Evolutionary conservation across 768 basidiomycete genomes (phyloP).

Genomic region (Termitomyces sp.): DNA sequence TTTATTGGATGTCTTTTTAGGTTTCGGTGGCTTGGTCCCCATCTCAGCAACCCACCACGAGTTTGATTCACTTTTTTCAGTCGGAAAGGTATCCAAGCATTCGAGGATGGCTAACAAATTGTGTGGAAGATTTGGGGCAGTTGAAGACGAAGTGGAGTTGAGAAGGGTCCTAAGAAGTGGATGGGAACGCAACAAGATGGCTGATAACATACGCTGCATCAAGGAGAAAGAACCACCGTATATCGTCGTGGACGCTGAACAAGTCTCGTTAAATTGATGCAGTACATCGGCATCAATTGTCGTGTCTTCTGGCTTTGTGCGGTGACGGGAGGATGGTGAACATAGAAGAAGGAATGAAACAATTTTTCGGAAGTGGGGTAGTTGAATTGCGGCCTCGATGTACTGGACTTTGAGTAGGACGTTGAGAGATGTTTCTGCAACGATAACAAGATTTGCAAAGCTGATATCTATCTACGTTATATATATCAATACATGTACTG

Average conservation of each 20-base stretch:
- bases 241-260: constrained; percentile 75
- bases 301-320: constrained; percentile 19
- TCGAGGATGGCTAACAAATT: constrained; percentile 64
- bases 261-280: constrained; percentile 59
- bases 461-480: constrained; percentile 57
- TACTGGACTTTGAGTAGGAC: constrained; percentile 40
- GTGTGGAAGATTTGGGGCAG: constrained; percentile 31
- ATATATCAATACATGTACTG: neutral
- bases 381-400: constrained; percentile 60
- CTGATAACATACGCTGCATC: constrained; percentile 56
- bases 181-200: neutral
- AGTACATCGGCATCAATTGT: constrained; percentile 55
- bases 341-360: constrained; percentile 55
- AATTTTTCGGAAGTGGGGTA: constrained; percentile 61
- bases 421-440: constrained; percentile 75
- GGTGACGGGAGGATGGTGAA: constrained; percentile 39
- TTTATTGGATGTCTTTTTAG: constrained; percentile 34
- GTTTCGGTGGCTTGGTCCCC: constrained; percentile 47
- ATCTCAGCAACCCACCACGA: constrained; percentile 78
- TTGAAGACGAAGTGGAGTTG: constrained; percentile 21
- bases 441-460: constrained; percentile 72
- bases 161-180: constrained; percentile 23
- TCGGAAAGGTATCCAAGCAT: constrained; percentile 68
- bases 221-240: constrained; percentile 86
- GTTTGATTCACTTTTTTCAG: constrained; percentile 60